Evolutionary conservation across 495 filamentous ascomycete genomes (phyloP).

Genomic region (Amphirosellinia nigrospora): DNA sequence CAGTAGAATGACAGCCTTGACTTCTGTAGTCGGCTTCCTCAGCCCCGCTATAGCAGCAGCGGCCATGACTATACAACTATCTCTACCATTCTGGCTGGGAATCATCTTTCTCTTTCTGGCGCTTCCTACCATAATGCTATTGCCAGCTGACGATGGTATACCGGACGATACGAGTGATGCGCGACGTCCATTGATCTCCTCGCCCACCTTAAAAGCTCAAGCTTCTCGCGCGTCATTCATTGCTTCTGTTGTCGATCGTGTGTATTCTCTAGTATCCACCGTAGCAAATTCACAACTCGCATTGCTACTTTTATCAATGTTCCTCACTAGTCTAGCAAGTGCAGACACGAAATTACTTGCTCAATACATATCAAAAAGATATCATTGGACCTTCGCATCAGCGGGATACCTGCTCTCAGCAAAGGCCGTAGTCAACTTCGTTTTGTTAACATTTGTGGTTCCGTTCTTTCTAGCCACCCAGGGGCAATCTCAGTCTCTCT

Average conservation of each 20-base stretch:
- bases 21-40: slow-evolving; percentile 47
- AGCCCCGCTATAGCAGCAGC: slow-evolving; percentile 51
- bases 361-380: slow-evolving; percentile 54
- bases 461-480: slow-evolving; percentile 39
- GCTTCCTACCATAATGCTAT: slow-evolving; percentile 37
- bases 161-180: slow-evolving; percentile 31
- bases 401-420: slow-evolving; percentile 52
- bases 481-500: slow-evolving; percentile 31
- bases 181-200: slow-evolving; percentile 39
- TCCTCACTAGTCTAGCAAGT: slow-evolving; percentile 52
- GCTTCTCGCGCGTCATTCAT: slow-evolving; percentile 24
- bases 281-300: slow-evolving; percentile 40
- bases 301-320: slow-evolving; percentile 46
- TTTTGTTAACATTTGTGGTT: slow-evolving; percentile 45
- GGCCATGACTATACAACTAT: slow-evolving; percentile 46
- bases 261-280: slow-evolving; percentile 35
- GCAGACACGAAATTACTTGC: slow-evolving; percentile 54
- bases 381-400: slow-evolving; percentile 46
- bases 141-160: slow-evolving; percentile 28
- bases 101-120: slow-evolving; percentile 45
- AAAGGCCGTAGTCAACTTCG: slow-evolving; percentile 53
- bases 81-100: slow-evolving; percentile 50
- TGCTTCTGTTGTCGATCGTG: slow-evolving; percentile 31
- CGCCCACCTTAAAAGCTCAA: slow-evolving; percentile 36
- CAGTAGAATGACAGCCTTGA: slow-evolving; percentile 49